These are phyloP conservation scores for Daldinia grandis DNA, from an alignment of 495 filamentous ascomycete genomes.

Conservation along the genomic window DNA sequence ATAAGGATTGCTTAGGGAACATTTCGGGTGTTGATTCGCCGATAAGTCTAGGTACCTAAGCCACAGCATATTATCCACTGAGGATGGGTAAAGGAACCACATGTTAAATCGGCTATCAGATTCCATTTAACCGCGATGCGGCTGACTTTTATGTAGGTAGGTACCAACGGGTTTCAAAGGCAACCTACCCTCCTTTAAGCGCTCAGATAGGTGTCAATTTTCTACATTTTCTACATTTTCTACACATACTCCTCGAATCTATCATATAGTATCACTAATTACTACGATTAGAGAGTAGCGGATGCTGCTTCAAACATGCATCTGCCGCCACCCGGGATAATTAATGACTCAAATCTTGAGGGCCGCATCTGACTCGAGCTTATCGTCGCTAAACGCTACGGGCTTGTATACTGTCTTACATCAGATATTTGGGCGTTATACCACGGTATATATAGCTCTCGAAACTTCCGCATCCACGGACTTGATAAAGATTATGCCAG, in stretches of 20 bases:
- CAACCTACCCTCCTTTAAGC: not conserved
- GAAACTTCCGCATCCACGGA: no score
- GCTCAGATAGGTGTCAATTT: not conserved
- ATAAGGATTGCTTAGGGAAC: conserved; percentile 5
- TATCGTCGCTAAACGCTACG: conserved; percentile 2
- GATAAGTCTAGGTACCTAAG: conserved; percentile 33
- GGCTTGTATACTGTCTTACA: not conserved
- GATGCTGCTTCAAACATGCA: not conserved
- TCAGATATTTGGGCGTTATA: no score
- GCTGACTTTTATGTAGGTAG: not conserved
- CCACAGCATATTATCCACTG: conserved; percentile 25
- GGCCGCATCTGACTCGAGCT: not conserved
- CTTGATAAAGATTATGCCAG: no score
- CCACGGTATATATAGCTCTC: no score
- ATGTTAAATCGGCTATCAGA: conserved; percentile 15
- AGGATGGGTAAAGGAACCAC: conserved; percentile 22
- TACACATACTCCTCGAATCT: not conserved
- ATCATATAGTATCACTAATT: not conserved
- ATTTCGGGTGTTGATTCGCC: conserved; percentile 38
- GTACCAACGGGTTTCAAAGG: no score
- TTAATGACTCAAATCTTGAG: conserved; percentile 1
- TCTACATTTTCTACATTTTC: no score
- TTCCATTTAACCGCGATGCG: conserved; percentile 38
- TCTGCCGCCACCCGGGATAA: not conserved
- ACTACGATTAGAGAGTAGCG: no score